Evolutionary conservation across 148 eudicot genomes (phyloP), one percentile per base, ranked within the genome.

Genomic region (Cornus suecica): DNA sequence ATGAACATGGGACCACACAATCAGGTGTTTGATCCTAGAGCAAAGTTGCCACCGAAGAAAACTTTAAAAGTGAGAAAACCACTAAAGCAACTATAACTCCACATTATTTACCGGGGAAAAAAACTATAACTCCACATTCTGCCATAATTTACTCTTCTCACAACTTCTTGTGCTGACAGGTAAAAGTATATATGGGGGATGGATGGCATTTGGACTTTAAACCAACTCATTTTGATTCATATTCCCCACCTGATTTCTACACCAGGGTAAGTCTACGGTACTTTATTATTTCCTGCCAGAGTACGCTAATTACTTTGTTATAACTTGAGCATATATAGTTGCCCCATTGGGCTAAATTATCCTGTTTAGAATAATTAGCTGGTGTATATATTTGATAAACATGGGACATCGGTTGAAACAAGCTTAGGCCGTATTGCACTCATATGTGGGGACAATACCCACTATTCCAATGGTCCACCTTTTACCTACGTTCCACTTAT

Each of bases 181-280:
- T 94, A 77, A 91, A 87, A 80, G 83, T 94, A 31, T 94, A 90
- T 72, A 81, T 87, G 87, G 98, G 98, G 41, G 97, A 91, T 76
- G 98, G 98, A 65, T 94, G 98, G 97, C 91, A 84, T 58, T 74
- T 84, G 71, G 98, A 94, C 69, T 94, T 94, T 84, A 87, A 87
- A 64, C 91, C 80, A 81, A 94, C 94, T 58, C 93, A 91, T 83
- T 94, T 91, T 78, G 98, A 94, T 78, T 34, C 70, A 54, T 91
- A 86, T 69, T 94, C 98, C 6, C 97, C 97, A 8, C 97, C 97
- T 1, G 98, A 94, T 74, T 94, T 91, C 88, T 94, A 94, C 80
- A 81, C 84, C 8, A 90, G 81, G 90, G 98, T 91, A 84, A 80
- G 80, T 8, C 11, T 58, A 20, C 34, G 20, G 11, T 23, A 14